Percentiles rank a stretch among this genome's conserved stretches.
Evolutionary conservation across 2,329 filamentous ascomycete species (phyloP).

Genomic region (Beauveria asiatica): DNA sequence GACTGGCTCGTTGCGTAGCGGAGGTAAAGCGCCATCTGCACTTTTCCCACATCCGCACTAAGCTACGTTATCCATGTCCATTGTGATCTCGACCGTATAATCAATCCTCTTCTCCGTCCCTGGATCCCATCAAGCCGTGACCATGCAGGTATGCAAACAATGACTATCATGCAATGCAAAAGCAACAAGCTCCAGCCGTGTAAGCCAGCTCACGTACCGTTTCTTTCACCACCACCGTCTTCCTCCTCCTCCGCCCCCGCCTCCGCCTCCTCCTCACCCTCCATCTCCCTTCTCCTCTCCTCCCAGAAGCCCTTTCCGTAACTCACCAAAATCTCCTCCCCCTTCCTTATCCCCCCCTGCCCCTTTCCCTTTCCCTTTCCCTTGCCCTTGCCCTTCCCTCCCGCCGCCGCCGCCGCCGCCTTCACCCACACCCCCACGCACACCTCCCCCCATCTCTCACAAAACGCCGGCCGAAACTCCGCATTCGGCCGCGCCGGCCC

Average conservation of each 20-base stretch:
- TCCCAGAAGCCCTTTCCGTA: constrained; percentile 62
- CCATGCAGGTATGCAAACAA: not conserved
- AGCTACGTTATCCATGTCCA: not conserved
- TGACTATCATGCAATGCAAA: not conserved
- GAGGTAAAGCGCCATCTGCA: too few species aligned
- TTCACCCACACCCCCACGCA: constrained; percentile 51
- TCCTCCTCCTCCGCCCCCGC: too few species aligned
- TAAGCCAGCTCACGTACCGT: too few species aligned
- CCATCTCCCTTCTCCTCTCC: constrained; percentile 28
- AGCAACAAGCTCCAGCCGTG: not conserved
- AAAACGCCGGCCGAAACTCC: constrained; percentile 53
- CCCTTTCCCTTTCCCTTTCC: constrained; percentile 2
- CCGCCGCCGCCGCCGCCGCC: not conserved
- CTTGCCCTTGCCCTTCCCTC: constrained; percentile 18
- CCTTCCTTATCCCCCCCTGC: constrained; percentile 40
- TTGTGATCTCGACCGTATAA: too few species aligned
- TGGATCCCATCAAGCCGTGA: too few species aligned
- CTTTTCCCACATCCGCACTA: too few species aligned
- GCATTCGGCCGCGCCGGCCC: constrained; percentile 42
- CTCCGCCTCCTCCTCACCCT: not conserved
- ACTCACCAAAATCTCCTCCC: constrained; percentile 56
- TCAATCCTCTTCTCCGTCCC: too few species aligned
- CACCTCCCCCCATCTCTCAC: constrained; percentile 39
- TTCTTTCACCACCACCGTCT: too few species aligned
- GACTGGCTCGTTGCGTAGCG: too few species aligned